phyloP scores from a whole-genome alignment of 176 grass and related monocot genomes.

The Metroxylon sagu region DNA sequence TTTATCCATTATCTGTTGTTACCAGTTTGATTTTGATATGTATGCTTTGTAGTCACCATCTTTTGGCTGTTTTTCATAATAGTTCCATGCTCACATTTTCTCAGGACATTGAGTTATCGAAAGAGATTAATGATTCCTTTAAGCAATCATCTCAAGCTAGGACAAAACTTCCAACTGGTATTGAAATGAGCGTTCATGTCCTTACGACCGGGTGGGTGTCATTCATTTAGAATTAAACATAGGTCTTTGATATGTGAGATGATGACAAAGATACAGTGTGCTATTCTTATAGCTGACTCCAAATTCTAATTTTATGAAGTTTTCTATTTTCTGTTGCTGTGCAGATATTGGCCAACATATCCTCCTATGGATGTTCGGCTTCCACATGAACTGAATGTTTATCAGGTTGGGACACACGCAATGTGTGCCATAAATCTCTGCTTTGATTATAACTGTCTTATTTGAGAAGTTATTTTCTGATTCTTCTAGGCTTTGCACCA shows the following conservation, averaged over 20 bases:
- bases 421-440: too few species aligned
- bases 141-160: slow-evolving; percentile 97
- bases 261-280: too few species aligned
- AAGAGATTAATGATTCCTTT: slow-evolving; percentile 99
- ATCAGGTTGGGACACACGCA: slow-evolving; percentile 55
- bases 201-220: slow-evolving; percentile 79
- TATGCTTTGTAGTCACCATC: too few species aligned
- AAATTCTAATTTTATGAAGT: neutral
- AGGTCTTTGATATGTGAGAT: too few species aligned
- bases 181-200: slow-evolving; percentile 99
- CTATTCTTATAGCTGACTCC: too few species aligned
- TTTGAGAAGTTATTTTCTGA: too few species aligned
- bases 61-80: too few species aligned
- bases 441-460: too few species aligned
- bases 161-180: slow-evolving; percentile 92
- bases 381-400: slow-evolving; percentile 94
- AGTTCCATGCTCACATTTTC: slow-evolving; percentile 7
- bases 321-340: slow-evolving; percentile 23
- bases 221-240: too few species aligned
- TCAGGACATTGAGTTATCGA: slow-evolving; percentile 93
- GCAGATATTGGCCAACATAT: slow-evolving; percentile 98
- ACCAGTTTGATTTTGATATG: too few species aligned
- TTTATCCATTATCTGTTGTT: too few species aligned
- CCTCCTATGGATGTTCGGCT: slow-evolving; percentile 96
- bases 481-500: slow-evolving; percentile 2